These are phyloP conservation scores for Cyberlindnera xylosilytica DNA, from an alignment of 805 yeast genomes.

Conservation along the genomic window DNA sequence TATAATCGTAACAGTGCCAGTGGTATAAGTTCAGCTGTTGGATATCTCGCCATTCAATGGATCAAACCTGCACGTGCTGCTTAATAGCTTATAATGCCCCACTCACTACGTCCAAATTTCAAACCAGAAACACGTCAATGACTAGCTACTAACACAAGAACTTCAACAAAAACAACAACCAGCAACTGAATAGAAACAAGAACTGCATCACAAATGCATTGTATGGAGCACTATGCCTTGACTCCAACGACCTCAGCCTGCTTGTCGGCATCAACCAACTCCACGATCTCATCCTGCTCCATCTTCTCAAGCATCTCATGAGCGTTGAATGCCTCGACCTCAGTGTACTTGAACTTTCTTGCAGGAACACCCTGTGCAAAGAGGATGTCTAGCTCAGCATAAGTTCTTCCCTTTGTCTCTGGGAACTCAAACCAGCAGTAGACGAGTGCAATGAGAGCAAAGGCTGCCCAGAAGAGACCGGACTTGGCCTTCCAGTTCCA, in stretches of 20 bases:
- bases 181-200: no score
- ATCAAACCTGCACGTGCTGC: no score
- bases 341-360: conserved; percentile 29
- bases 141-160: no score
- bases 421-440: conserved; percentile 53
- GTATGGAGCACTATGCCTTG: no score
- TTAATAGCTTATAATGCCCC: no score
- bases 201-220: no score
- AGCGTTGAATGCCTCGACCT: conserved; percentile 21
- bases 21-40: no score
- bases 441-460: conserved; percentile 28
- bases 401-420: conserved; percentile 54
- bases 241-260: not conserved
- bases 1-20: no score
- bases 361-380: conserved; percentile 34
- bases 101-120: no score
- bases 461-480: conserved; percentile 43
- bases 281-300: conserved; percentile 18
- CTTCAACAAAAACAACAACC: no score
- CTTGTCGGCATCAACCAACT: conserved; percentile 12
- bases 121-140: no score
- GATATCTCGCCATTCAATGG: no score
- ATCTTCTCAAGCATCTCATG: conserved; percentile 19
- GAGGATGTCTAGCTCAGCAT: conserved; percentile 53
- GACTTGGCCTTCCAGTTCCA: conserved; percentile 44